Evolutionary conservation across 2,329 filamentous ascomycete genomes (phyloP), one percentile per base, ranked within the genome.

Genomic region (Diplodia mutila): DNA sequence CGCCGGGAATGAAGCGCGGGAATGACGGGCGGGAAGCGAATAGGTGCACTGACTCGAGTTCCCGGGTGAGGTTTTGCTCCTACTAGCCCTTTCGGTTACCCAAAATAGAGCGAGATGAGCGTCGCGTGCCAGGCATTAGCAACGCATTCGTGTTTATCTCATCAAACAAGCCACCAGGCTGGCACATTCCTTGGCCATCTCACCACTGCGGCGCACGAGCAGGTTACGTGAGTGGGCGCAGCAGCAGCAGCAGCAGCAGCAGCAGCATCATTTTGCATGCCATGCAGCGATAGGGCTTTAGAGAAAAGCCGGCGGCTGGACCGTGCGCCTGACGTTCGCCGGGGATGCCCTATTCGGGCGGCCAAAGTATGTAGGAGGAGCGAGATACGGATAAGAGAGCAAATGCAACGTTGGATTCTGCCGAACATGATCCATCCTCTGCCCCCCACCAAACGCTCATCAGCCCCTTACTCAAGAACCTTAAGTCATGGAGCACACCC

Each of bases 181-280:
- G n/a, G n/a, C n/a, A 46, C 42, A 21, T n/a, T n/a, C n/a, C 42
- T 46, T 46, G 39, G 39, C 39, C 39, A 42, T 18, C 39, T 42
- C 39, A 18, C 29, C 29, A n/a, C n/a, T n/a, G 29, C 29, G 2
- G 29, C 29, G 29, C 9, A 32, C 29, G 29, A 32, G 29, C 29
- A 32, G 39, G 39, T 34, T 54, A 34, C 52, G 52, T 54, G 52
- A 37, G 52, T 37, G 52, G 52, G 52, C 27, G 52, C 27, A 54
- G 52, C 52, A 34, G 29, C 52, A 18, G 16, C 25, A 18, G 21
- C 11, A 51, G 4, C 34, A 12, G 9, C 34, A 37, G 4, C 34
- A 46, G 12, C 18, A 46, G 7, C n/a, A 21, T 3, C n/a, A 4
- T 46, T 46, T 21, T 46, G 9, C 42, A 18, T 46, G 11, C n/a